Evolutionary conservation across 139 green algal genomes (phyloP), one percentile per base, ranked within the genome.

Genomic region (Monoraphidium neglectum): DNA sequence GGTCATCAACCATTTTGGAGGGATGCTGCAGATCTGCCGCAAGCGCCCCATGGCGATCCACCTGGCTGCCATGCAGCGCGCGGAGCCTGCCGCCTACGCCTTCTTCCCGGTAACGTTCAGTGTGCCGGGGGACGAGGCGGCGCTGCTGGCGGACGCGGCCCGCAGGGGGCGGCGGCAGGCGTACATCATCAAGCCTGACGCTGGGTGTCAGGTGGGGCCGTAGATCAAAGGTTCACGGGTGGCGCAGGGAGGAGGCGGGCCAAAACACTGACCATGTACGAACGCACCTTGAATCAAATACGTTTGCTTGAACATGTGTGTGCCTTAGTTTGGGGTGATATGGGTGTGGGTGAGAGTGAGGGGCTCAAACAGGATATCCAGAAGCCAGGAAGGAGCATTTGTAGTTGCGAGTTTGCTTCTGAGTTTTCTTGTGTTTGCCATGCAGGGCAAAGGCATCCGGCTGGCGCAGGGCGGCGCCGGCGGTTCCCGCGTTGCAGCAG

Each of bases 161-260:
- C 57, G 74, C 3, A 51, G 68, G 13, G 76, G 79, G 54, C 88
- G 87, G 86, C 80, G 83, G 68, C 83, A 86, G 33, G 89, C 90
- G 0, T 95, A 86, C 73, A 96, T 97, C 62, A 57, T 96, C 24
- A 97, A 97, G 83, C 92, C 93, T 5, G 89, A 96, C 59, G 88
- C 88, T 3, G 93, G 93, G 10, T 94, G 91, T 69, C 84, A 90
- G 83, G 72, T 83, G 54, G 38, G 71, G 12, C 28, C 32, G 4
- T 28, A 3, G 26, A 30, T 30, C 40, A 30, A 23, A 40, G 2
- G 2, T 5, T 8, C 54, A 23, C 54, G n/a, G 54, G 24, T 8
- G 24, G 24, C 33, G 1, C 53, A 61, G 1, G 24, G 1, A 1
- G 26, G 1, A 28, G 1, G 53, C 1, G 23, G 26, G 24, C 23